phyloP scores from a whole-genome alignment of 2,329 filamentous ascomycete species.

The Alternaria brassicae region DNA sequence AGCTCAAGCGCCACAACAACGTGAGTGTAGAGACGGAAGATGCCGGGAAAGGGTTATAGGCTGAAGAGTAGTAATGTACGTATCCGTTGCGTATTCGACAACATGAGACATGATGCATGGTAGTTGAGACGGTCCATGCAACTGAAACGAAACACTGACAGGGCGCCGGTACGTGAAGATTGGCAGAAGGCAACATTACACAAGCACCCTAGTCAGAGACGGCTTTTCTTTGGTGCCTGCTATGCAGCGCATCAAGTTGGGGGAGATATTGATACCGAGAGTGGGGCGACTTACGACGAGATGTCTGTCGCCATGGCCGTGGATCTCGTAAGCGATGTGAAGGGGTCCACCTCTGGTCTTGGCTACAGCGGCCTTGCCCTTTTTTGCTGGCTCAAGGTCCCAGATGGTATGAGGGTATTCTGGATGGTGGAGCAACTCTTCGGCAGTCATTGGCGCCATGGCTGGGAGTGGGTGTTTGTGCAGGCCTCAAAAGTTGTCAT shows the following conservation, averaged over 20 bases:
- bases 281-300: slow-evolving; percentile 68
- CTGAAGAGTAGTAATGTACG: slow-evolving; percentile 1
- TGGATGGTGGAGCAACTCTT: slow-evolving; percentile 68
- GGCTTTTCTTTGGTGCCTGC: slow-evolving; percentile 12
- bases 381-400: slow-evolving; percentile 70
- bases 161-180: slow-evolving; percentile 16
- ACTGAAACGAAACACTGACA: slow-evolving; percentile 47
- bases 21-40: background rate
- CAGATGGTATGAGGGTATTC: slow-evolving; percentile 72
- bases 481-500: background rate
- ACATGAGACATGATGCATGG: slow-evolving; percentile 37
- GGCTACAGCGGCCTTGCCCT: slow-evolving; percentile 70
- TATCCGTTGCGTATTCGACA: slow-evolving; percentile 19
- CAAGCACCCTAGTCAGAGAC: slow-evolving; percentile 15
- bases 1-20: background rate
- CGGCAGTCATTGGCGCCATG: slow-evolving; percentile 56
- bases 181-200: slow-evolving; percentile 28
- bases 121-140: slow-evolving; percentile 46
- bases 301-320: slow-evolving; percentile 75
- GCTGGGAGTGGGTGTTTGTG: background rate
- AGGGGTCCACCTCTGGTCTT: slow-evolving; percentile 75
- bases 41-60: slow-evolving; percentile 8
- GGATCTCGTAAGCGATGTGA: slow-evolving; percentile 79
- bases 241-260: slow-evolving; percentile 25
- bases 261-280: slow-evolving; percentile 18